Evolutionary conservation across 2,329 filamentous ascomycete species (phyloP).

Genomic region (Paraconiothyrium brasiliense): DNA sequence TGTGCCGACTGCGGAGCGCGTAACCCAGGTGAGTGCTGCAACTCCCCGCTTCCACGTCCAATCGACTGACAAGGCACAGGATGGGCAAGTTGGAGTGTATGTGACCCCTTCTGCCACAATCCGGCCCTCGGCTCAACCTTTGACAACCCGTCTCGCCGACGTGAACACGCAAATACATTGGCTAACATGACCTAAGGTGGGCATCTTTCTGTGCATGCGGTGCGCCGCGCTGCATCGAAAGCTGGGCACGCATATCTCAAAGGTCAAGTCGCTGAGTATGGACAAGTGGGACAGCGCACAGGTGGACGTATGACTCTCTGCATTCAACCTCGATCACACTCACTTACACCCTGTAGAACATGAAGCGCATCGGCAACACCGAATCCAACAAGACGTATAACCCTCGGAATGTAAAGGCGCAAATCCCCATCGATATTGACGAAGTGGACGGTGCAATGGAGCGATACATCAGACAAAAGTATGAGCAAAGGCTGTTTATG

Average conservation of each 20-base stretch:
- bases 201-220: slow-evolving; percentile 96
- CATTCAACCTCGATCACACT: neutral
- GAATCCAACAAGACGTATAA: slow-evolving; percentile 91
- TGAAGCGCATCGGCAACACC: slow-evolving; percentile 90
- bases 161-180: slow-evolving; percentile 25
- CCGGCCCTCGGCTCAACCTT: neutral
- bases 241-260: slow-evolving; percentile 95
- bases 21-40: slow-evolving; percentile 78
- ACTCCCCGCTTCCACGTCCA: neutral
- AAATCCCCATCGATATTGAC: slow-evolving; percentile 88
- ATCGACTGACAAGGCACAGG: slow-evolving; percentile 62
- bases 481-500: slow-evolving; percentile 71
- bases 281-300: slow-evolving; percentile 96
- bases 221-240: slow-evolving; percentile 96
- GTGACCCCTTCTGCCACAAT: slow-evolving; percentile 47
- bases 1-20: slow-evolving; percentile 93
- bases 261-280: slow-evolving; percentile 99
- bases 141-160: slow-evolving; percentile 5
- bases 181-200: slow-evolving; percentile 67
- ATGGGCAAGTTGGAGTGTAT: slow-evolving; percentile 97
- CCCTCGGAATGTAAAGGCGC: slow-evolving; percentile 80
- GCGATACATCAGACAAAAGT: slow-evolving; percentile 93
- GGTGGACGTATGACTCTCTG: slow-evolving; percentile 78
- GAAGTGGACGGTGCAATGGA: slow-evolving; percentile 96
- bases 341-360: slow-evolving; percentile 69